Percentiles rank a stretch among this genome's conserved stretches.
Evolutionary conservation across 75 land plant genomes (phyloP).

Genomic region (Pinus tabuliformis): DNA sequence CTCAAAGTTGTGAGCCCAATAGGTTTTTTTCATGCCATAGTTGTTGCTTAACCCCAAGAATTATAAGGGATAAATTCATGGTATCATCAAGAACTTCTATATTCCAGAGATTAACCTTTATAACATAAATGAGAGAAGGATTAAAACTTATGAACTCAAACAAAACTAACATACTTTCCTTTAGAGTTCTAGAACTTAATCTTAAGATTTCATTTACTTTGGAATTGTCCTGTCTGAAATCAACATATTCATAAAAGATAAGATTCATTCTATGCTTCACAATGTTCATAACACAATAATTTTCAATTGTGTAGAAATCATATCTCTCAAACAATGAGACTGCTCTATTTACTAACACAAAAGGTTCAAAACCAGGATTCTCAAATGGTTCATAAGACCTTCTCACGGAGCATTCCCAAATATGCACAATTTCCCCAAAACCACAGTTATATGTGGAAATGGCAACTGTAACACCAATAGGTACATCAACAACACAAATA

Average conservation of each 20-base stretch:
- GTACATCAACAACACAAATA: too few relatives aligned
- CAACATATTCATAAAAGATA: conserved; percentile 66
- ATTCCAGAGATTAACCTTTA: conserved; percentile 75
- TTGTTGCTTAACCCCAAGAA: conserved; percentile 49
- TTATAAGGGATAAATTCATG: conserved; percentile 26
- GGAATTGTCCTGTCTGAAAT: conserved; percentile 54
- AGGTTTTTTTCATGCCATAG: conserved; percentile 71
- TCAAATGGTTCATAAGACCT: conserved; percentile 23
- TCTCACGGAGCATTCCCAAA: too few relatives aligned
- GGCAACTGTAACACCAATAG: too few relatives aligned
- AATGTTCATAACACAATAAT: conserved; percentile 36
- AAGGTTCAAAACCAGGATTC: conserved; percentile 51
- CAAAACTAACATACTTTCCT: conserved; percentile 63
- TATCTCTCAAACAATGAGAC: conserved; percentile 50
- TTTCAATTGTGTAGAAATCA: conserved; percentile 61
- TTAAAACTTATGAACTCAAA: conserved; percentile 71
- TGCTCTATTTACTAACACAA: conserved; percentile 53
- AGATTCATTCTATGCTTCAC: conserved; percentile 68
- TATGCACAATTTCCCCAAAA: too few relatives aligned
- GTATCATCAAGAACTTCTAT: conserved; percentile 15
- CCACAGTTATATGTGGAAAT: too few relatives aligned
- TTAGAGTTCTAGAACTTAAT: conserved; percentile 17
- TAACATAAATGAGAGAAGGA: conserved; percentile 67
- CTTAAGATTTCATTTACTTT: conserved; percentile 27
- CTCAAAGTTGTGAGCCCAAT: conserved; percentile 64